A percentile compares a stretch with the other conserved stretches of the same genome.
Evolutionary conservation across 169 alveolate genomes (phyloP).

Genomic region (Blepharisma undulans): DNA sequence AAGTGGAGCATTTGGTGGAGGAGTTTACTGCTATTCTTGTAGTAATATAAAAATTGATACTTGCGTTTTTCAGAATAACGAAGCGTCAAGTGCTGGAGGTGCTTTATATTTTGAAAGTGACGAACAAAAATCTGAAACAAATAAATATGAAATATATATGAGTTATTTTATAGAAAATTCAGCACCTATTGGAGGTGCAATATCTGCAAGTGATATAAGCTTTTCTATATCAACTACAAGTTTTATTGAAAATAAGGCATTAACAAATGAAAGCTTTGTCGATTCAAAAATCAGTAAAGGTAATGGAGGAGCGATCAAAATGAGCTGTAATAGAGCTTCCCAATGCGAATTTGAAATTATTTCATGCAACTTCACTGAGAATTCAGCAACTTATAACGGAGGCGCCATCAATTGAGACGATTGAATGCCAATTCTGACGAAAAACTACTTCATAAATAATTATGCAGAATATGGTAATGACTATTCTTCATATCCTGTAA

Average conservation of each 20-base stretch:
- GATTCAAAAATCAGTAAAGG: neutral
- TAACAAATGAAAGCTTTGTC: neutral
- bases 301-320: neutral
- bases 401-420: conserved; percentile 7
- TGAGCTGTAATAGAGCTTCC: neutral
- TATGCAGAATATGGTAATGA: neutral
- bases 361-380: neutral
- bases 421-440: neutral
- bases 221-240: neutral
- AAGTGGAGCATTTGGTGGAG: neutral
- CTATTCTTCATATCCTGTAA: conserved; percentile 10
- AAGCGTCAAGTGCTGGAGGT: neutral
- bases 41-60: neutral
- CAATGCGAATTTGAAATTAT: neutral
- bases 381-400: neutral
- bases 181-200: neutral
- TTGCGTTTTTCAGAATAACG: neutral
- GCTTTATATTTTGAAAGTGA: neutral
- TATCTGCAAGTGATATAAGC: neutral
- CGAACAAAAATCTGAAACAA: neutral
- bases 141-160: neutral
- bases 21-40: neutral
- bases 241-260: neutral
- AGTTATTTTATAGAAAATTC: neutral
- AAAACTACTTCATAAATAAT: neutral